phyloP scores from a whole-genome alignment of 352 stramenopile species.

The Phytopythium sindhum region DNA sequence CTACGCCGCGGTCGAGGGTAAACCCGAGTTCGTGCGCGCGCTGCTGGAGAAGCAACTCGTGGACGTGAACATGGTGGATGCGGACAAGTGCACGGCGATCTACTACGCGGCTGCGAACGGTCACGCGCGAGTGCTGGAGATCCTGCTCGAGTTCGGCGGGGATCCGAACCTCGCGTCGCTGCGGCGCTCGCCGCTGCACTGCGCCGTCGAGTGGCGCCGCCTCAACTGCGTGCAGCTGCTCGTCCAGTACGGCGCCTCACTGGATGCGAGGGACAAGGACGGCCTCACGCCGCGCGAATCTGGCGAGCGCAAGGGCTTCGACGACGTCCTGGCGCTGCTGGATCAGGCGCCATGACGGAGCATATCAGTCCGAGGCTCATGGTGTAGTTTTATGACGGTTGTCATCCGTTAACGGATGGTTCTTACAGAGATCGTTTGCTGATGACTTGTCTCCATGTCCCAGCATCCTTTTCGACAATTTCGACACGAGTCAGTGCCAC shows the following conservation, averaged over 20 bases:
- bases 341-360: background rate
- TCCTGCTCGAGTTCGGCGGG: slow-evolving; percentile 39
- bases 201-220: slow-evolving; percentile 71
- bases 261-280: slow-evolving; percentile 38
- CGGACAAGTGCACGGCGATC: slow-evolving; percentile 59
- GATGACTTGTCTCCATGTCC: slow-evolving; percentile 56
- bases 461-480: background rate
- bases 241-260: slow-evolving; percentile 31
- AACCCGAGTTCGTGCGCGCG: slow-evolving; percentile 45
- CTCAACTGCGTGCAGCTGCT: slow-evolving; percentile 56
- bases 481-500: background rate
- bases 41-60: slow-evolving; percentile 56
- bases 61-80: slow-evolving; percentile 61
- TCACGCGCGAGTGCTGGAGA: slow-evolving; percentile 43
- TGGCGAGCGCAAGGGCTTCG: slow-evolving; percentile 33
- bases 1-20: slow-evolving; percentile 73
- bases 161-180: slow-evolving; percentile 61
- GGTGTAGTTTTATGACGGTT: too few relatives aligned
- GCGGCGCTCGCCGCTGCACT: slow-evolving; percentile 66
- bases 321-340: slow-evolving; percentile 16
- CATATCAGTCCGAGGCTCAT: too few relatives aligned
- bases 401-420: too few relatives aligned
- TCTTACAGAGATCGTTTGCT: background rate
- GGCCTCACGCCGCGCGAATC: slow-evolving; percentile 31
- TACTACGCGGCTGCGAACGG: slow-evolving; percentile 77